Evolutionary conservation across 2,329 filamentous ascomycete species (phyloP).

Genomic region (Knufia petricola): DNA sequence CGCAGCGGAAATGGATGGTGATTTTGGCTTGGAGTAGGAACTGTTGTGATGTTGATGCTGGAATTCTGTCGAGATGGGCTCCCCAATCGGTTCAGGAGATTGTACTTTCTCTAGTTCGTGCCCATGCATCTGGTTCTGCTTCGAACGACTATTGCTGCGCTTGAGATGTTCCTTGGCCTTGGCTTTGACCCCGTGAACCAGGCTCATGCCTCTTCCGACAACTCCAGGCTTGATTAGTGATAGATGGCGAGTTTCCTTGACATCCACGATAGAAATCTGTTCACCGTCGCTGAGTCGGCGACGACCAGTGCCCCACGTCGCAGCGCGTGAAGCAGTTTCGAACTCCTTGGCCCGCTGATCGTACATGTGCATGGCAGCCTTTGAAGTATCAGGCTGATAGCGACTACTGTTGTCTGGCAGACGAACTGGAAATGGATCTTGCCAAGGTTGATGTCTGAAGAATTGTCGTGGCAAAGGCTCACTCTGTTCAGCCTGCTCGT

Average conservation of each 20-base stretch:
- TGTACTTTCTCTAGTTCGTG: constrained; percentile 7
- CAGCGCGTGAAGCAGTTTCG: constrained; percentile 45
- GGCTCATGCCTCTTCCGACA: constrained; percentile 37
- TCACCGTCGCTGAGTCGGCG: constrained; percentile 42
- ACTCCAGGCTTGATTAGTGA: constrained; percentile 26
- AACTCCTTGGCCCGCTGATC: constrained; percentile 40
- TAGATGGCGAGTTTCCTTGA: constrained; percentile 32
- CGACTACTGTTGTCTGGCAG: constrained; percentile 18
- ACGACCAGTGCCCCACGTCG: constrained; percentile 44
- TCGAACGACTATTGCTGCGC: constrained; percentile 38
- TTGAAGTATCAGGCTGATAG: constrained; percentile 44
- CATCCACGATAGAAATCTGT: constrained; percentile 37
- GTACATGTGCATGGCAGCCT: constrained; percentile 47
- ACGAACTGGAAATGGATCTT: constrained; percentile 29
- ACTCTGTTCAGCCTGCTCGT: constrained; percentile 15
- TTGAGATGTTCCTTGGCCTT: constrained; percentile 30
- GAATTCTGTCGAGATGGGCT: constrained; percentile 22
- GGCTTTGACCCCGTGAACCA: constrained; percentile 29
- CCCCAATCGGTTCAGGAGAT: constrained; percentile 8
- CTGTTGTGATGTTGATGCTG: constrained; percentile 30
- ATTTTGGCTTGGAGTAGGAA: constrained; percentile 30
- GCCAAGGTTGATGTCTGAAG: constrained; percentile 38
- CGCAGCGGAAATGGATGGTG: constrained; percentile 34
- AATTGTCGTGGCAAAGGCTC: constrained; percentile 31
- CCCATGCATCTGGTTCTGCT: constrained; percentile 26